A percentile compares a stretch with the other conserved stretches of the same genome.
These are phyloP conservation scores for Zasmidium citrigriseum DNA, from an alignment of 2,329 filamentous ascomycete species.

Conservation along the genomic window DNA sequence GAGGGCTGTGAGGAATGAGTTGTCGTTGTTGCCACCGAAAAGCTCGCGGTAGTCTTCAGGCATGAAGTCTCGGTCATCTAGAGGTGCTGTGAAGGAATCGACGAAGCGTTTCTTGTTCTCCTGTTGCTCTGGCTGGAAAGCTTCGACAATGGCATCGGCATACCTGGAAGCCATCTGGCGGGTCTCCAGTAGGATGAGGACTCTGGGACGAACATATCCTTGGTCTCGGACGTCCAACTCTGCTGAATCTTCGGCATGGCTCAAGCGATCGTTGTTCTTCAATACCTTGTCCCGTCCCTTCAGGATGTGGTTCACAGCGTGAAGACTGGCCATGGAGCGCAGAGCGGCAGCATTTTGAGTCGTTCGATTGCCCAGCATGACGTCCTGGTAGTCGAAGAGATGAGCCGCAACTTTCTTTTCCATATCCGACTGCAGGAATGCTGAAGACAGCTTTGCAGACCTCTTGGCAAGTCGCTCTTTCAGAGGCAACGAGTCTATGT, in stretches of 20 bases:
- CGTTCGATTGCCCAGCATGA: slow-evolving; percentile 74
- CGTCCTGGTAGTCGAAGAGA: slow-evolving; percentile 79
- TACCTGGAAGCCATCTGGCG: slow-evolving; percentile 80
- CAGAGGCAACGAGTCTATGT: slow-evolving; percentile 53
- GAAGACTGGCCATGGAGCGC: slow-evolving; percentile 73
- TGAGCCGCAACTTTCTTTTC: slow-evolving; percentile 69
- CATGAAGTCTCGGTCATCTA: slow-evolving; percentile 66
- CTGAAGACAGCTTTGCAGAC: slow-evolving; percentile 30
- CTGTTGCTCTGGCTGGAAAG: slow-evolving; percentile 84
- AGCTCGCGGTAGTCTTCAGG: slow-evolving; percentile 85
- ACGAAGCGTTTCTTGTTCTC: slow-evolving; percentile 93
- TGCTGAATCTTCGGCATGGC: slow-evolving; percentile 52
- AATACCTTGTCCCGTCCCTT: slow-evolving; percentile 90
- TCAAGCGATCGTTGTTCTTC: slow-evolving; percentile 83
- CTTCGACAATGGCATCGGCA: slow-evolving; percentile 71
- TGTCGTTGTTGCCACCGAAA: slow-evolving; percentile 93
- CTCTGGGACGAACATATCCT: slow-evolving; percentile 91
- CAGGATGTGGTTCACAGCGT: slow-evolving; percentile 88
- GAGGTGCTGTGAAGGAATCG: slow-evolving; percentile 73
- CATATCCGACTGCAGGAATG: slow-evolving; percentile 50
- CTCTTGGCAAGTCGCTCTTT: slow-evolving; percentile 67
- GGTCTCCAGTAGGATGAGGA: slow-evolving; percentile 86
- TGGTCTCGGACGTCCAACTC: slow-evolving; percentile 83
- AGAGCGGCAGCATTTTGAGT: slow-evolving; percentile 67
- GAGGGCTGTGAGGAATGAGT: slow-evolving; percentile 93